A percentile compares a stretch with the other conserved stretches of the same genome.
These are phyloP conservation scores for Picochlorum sp. DNA, from an alignment of 139 green algal species.

Conservation along the genomic window DNA sequence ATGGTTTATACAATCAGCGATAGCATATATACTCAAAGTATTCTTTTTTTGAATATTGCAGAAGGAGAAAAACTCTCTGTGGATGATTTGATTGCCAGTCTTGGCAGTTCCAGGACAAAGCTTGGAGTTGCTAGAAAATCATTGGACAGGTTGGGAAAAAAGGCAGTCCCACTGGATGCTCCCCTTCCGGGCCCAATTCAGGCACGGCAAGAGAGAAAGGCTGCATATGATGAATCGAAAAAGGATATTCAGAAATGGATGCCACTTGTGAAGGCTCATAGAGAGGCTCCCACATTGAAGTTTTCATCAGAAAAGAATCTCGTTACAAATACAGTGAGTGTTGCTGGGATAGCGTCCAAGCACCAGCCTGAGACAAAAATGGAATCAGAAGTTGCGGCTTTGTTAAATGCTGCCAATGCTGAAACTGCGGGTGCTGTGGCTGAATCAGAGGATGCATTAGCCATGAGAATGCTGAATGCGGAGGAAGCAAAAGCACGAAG, in stretches of 20 bases:
- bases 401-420: conserved; percentile 60
- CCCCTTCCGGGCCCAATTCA: conserved; percentile 55
- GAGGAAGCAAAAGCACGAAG: conserved; percentile 67
- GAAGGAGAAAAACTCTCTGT: conserved; percentile 48
- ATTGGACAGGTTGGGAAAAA: conserved; percentile 53
- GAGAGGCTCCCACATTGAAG: conserved; percentile 78
- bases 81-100: conserved; percentile 58
- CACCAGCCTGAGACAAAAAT: conserved; percentile 53
- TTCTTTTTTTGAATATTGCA: conserved; percentile 8
- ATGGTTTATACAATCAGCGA: conserved; percentile 2
- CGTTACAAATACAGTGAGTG: conserved; percentile 29
- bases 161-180: conserved; percentile 33
- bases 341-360: conserved; percentile 53
- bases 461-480: conserved; percentile 56
- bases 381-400: conserved; percentile 77
- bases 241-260: conserved; percentile 85
- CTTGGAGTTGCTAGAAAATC: conserved; percentile 46
- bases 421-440: conserved; percentile 39
- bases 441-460: conserved; percentile 63
- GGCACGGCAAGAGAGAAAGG: conserved; percentile 64
- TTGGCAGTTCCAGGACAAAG: conserved; percentile 29
- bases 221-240: conserved; percentile 72
- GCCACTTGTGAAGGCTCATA: conserved; percentile 85
- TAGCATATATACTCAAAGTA: not conserved
- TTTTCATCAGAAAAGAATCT: conserved; percentile 46